Evolutionary conservation across 228 moss, liverwort and hornwort species (phyloP).

Genomic region (Sphagnum magellanicum): DNA sequence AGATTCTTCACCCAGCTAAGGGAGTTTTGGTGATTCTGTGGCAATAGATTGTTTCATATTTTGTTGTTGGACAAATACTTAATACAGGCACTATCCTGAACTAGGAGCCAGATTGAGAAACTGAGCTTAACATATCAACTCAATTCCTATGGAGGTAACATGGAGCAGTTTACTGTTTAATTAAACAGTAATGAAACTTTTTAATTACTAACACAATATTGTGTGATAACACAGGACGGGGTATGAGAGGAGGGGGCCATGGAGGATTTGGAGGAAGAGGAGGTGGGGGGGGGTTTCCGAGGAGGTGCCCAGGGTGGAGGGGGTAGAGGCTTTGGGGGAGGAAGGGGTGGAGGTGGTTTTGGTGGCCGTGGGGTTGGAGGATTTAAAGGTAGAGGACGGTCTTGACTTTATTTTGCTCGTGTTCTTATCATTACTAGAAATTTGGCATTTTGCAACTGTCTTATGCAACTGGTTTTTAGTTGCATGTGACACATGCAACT

Average conservation of each 20-base stretch:
- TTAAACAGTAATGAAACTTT: background rate
- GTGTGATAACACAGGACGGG: constrained; percentile 39
- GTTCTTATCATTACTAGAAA: too few relatives aligned
- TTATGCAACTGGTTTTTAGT: too few relatives aligned
- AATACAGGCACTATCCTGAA: background rate
- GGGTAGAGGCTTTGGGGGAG: constrained; percentile 53
- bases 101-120: background rate
- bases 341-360: constrained; percentile 59
- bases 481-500: too few relatives aligned
- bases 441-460: too few relatives aligned
- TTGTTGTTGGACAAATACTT: background rate
- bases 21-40: too few relatives aligned
- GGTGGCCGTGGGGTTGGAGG: constrained; percentile 66
- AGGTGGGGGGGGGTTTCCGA: constrained; percentile 51
- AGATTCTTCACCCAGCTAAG: too few relatives aligned
- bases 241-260: constrained; percentile 68
- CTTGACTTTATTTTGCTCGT: constrained; percentile 4
- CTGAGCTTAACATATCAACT: background rate
- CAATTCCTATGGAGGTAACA: background rate
- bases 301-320: constrained; percentile 53
- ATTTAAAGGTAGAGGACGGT: constrained; percentile 48
- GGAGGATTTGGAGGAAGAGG: constrained; percentile 64
- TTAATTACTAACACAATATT: background rate
- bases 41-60: background rate
- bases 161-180: background rate